Conservation (phyloP, 345 rosid genomes). For the Iberis pinnata region DNA sequence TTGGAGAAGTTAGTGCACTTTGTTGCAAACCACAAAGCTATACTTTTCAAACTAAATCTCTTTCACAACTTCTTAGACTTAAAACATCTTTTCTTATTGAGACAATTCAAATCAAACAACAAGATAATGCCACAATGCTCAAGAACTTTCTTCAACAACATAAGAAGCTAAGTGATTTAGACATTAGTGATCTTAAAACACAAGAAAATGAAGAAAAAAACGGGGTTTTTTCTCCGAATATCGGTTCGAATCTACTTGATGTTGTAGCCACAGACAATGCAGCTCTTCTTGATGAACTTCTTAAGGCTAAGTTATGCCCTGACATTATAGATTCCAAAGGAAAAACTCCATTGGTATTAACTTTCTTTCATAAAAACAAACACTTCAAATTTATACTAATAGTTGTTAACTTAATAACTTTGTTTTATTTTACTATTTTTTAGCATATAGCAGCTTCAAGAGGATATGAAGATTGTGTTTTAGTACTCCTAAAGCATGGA, state of each 20-base stretch:
- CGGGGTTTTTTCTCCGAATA: conserved; percentile 30
- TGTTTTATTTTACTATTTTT: conserved; percentile 6
- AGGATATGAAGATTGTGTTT: conserved; percentile 81
- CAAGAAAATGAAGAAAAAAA: conserved; percentile 42
- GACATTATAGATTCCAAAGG: conserved; percentile 60
- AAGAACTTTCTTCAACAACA: conserved; percentile 82
- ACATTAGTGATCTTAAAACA: conserved; percentile 34
- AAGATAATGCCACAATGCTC: conserved; percentile 56
- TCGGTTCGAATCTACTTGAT: conserved; percentile 46
- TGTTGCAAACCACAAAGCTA: conserved; percentile 63
- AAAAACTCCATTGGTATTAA: conserved; percentile 62
- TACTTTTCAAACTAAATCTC: conserved; percentile 65
- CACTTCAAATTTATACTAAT: background rate
- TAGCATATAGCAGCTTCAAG: conserved; percentile 87
- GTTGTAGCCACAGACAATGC: conserved; percentile 56
- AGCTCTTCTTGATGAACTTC: conserved; percentile 74
- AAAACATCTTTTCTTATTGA: conserved; percentile 56
- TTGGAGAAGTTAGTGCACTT: conserved; percentile 85
- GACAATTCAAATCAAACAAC: conserved; percentile 59
- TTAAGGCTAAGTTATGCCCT: conserved; percentile 71
- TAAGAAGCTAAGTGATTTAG: conserved; percentile 46
- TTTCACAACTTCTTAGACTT: conserved; percentile 71
- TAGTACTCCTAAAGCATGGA: conserved; percentile 61
- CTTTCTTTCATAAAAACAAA: background rate
- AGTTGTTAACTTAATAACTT: background rate